Conservation (phyloP, 192 early-diverging fungal genomes). For the Diversispora epigaea region DNA sequence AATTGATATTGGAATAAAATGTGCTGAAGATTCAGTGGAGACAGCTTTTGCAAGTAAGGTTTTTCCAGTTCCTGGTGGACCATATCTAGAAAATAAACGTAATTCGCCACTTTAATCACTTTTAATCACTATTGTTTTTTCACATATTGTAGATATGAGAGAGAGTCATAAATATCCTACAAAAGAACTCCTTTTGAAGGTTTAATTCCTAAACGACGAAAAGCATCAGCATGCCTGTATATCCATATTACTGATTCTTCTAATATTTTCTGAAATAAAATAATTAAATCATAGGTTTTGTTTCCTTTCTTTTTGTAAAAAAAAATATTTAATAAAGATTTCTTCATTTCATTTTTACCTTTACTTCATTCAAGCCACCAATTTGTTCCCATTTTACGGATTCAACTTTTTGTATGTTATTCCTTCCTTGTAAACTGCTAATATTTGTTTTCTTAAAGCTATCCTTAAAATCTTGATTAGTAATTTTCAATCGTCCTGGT, state of each 20-base stretch:
- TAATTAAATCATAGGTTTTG: neutral
- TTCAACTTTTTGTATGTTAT: constrained; percentile 47
- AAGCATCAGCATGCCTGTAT: constrained; percentile 62
- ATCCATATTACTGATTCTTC: constrained; percentile 82
- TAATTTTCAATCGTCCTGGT: constrained; percentile 17
- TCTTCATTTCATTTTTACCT: constrained; percentile 46
- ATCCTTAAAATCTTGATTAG: constrained; percentile 47
- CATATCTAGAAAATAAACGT: constrained; percentile 45
- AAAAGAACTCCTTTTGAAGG: constrained; percentile 83
- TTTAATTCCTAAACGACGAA: constrained; percentile 63
- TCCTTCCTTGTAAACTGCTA: constrained; percentile 36
- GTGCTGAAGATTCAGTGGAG: constrained; percentile 73
- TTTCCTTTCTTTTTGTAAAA: neutral
- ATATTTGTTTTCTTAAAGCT: constrained; percentile 40
- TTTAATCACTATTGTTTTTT: neutral
- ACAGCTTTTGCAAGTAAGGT: constrained; percentile 85
- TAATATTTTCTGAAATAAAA: constrained; percentile 51
- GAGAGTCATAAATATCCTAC: constrained; percentile 40
- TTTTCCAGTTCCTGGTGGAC: constrained; percentile 92
- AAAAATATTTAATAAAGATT: neutral
- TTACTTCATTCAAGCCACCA: constrained; percentile 72
- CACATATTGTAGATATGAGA: neutral
- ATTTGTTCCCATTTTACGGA: constrained; percentile 73
- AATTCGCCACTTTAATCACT: neutral
- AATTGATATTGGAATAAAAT: constrained; percentile 79